Percentiles rank a stretch among this genome's conserved stretches.
Conservation (phyloP, 1,284 basidiomycete genomes). For the Papiliotrema nemorosa region DNA sequence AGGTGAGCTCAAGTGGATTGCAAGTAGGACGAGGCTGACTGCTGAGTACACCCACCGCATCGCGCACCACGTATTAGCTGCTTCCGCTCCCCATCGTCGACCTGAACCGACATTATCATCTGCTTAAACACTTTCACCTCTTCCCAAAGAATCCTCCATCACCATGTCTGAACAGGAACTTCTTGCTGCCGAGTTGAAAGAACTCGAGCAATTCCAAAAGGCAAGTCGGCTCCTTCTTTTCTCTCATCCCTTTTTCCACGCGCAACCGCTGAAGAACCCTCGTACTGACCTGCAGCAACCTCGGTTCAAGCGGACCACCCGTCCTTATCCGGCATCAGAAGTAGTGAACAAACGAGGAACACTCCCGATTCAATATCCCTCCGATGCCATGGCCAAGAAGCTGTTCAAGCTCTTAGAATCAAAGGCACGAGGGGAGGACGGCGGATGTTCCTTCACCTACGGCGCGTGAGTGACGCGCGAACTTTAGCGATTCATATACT, state of each 20-base stretch:
- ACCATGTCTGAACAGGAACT: slow-evolving; percentile 34
- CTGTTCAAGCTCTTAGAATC: slow-evolving; percentile 60
- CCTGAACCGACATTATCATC: no score
- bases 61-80: no score
- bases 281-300: slow-evolving; percentile 57
- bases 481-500: background rate
- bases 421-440: slow-evolving; percentile 49
- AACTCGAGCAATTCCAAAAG: slow-evolving; percentile 91
- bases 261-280: background rate
- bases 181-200: slow-evolving; percentile 76
- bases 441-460: slow-evolving; percentile 59
- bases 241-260: background rate
- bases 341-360: slow-evolving; percentile 94
- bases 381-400: slow-evolving; percentile 81
- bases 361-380: slow-evolving; percentile 79
- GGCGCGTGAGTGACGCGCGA: slow-evolving; percentile 74
- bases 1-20: no score
- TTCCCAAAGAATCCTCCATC: no score
- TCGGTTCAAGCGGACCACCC: slow-evolving; percentile 76
- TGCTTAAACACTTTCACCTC: no score
- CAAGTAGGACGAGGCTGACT: no score
- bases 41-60: no score
- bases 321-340: slow-evolving; percentile 88
- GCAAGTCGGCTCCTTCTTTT: slow-evolving; percentile 50
- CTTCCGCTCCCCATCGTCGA: no score